Conservation (phyloP, 129 eudicot genomes). For the Scalesia atractyloides region DNA sequence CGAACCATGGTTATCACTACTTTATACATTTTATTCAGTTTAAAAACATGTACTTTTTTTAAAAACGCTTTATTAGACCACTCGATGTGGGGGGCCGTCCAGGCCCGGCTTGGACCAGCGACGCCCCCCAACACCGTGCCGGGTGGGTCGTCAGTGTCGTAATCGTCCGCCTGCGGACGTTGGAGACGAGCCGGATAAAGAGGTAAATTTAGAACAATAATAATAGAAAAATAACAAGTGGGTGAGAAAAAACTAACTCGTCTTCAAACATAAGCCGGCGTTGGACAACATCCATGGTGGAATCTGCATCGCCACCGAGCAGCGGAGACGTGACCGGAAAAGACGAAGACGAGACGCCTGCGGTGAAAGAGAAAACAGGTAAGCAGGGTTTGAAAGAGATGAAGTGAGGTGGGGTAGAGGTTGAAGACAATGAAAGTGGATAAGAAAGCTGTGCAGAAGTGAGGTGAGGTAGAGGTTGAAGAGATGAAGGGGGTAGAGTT, state of each 20-base stretch:
- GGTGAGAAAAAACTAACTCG: constrained; percentile 53
- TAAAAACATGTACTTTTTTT: not conserved
- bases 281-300: constrained; percentile 81
- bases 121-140: too few relatives aligned
- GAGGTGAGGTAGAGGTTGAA: too few relatives aligned
- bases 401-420: not conserved
- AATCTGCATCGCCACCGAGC: constrained; percentile 50
- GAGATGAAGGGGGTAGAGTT: not conserved
- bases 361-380: constrained; percentile 3
- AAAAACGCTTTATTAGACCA: too few relatives aligned
- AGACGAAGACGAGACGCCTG: constrained; percentile 14
- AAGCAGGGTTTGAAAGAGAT: constrained; percentile 16
- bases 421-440: constrained; percentile 14
- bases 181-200: too few relatives aligned
- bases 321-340: constrained; percentile 4
- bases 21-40: not conserved
- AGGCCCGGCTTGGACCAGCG: too few relatives aligned
- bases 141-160: too few relatives aligned
- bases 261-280: constrained; percentile 87
- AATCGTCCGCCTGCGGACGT: too few relatives aligned
- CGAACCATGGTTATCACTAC: not conserved
- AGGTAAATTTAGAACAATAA: too few relatives aligned
- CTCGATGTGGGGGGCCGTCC: too few relatives aligned
- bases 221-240: too few relatives aligned
- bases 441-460: constrained; percentile 23